Base-by-base conservation (phyloP, 1,284 basidiomycete species). In the Leccinum angustisporum region DNA sequence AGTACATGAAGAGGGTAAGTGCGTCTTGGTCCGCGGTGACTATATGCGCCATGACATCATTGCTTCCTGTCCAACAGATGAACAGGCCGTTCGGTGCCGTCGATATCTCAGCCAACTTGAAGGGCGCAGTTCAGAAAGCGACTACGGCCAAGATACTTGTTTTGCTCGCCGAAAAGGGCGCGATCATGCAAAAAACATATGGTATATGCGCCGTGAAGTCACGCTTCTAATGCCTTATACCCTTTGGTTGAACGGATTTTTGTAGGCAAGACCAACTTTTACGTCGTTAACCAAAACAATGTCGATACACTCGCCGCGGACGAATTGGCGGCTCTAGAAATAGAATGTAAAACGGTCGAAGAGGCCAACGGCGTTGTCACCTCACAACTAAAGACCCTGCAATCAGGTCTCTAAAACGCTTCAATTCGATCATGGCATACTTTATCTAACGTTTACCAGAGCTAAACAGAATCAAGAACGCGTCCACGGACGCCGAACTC, bases 51-150 rank as follows among this genome's bases (percentile, higher is more conserved):
- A 6, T 56, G 16, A 61, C 31, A 27, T 13, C 1, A 7, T 33
- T 4, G n/a, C 25, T 25, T 33, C 27, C 54, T 48, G 9, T 36
- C 14, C 14, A 33, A 57, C 63, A 90, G 88, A 91, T 87, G 87
- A 92, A 90, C 71, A 80, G 86, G 40, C 89, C 84, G 2, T 90
- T 84, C 67, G 88, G 88, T n/a, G 87, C 86, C 66, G 94, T 93
- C 40, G 93, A 95, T 72, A 88, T 96, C 2, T 83, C 91, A 14
- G 90, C 92, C 16, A 96, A 97, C 74, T 79, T 96, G 48, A 95
- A 94, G 74, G 90, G 91, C 58, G 86, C 87, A 10, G 87, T 96
- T 1, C 86, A 91, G 8, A 95, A 95, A 74, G 77, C 91, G 0
- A 81, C 87, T 8, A 87, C 88, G 0, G 92, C 94, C 72, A 95